Percentiles rank a stretch among this genome's conserved stretches.
Evolutionary conservation across 163 green algal species (phyloP).

Genomic region (Chlorella variabilis): DNA sequence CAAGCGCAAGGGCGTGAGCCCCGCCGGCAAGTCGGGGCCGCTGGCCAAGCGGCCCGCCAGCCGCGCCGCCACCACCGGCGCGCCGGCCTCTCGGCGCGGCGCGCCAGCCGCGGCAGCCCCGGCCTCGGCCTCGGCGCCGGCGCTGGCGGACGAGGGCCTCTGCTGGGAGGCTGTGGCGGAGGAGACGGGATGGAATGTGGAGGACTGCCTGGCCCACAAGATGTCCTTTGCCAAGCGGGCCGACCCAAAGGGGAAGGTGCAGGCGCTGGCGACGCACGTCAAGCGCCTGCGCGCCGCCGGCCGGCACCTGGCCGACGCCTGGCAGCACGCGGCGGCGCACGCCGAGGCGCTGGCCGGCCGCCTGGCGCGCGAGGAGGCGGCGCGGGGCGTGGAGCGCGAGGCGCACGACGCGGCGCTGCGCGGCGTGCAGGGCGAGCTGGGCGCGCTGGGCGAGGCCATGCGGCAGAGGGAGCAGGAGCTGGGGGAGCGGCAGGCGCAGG

Average conservation of each 20-base stretch:
- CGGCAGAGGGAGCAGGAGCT: slow-evolving; percentile 11
- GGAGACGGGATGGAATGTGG: slow-evolving; percentile 45
- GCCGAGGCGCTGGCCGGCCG: not conserved
- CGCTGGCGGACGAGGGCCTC: slow-evolving; percentile 2
- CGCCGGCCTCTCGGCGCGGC: not conserved
- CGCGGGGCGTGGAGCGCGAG: not conserved
- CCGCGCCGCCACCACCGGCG: not conserved
- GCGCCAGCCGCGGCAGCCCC: not conserved
- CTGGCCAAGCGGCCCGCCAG: slow-evolving; percentile 13
- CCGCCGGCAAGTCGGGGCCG: slow-evolving; percentile 19
- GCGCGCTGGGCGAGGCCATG: not conserved
- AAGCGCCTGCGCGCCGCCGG: slow-evolving; percentile 57
- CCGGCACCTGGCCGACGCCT: slow-evolving; percentile 49
- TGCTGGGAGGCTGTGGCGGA: slow-evolving; percentile 53
- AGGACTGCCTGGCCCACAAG: slow-evolving; percentile 62
- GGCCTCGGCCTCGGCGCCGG: not conserved
- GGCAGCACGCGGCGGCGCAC: not conserved
- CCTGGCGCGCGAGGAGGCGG: slow-evolving; percentile 9
- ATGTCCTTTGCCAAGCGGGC: slow-evolving; percentile 61
- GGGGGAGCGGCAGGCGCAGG: slow-evolving; percentile 3
- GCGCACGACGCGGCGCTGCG: slow-evolving; percentile 2
- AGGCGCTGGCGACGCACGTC: slow-evolving; percentile 54
- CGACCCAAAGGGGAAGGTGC: slow-evolving; percentile 77
- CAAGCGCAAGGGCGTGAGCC: slow-evolving; percentile 14
- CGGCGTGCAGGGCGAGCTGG: slow-evolving; percentile 33